Conservation (phyloP, 192 early-diverging fungal species). For the Thamnidium elegans region DNA sequence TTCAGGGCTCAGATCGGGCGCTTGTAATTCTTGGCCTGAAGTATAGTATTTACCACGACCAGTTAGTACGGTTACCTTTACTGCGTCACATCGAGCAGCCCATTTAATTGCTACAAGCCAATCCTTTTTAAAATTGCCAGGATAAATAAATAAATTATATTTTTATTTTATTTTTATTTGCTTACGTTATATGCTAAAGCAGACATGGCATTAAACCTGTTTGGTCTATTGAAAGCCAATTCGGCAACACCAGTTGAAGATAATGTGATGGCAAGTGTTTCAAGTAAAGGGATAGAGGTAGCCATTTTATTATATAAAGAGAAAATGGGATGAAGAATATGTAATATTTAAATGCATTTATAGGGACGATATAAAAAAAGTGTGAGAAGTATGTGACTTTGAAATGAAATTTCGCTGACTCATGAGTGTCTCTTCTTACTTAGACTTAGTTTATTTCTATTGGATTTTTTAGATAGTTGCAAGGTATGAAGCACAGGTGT, state of each 20-base stretch:
- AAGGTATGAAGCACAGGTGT: background rate
- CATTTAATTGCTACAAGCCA: conserved; percentile 60
- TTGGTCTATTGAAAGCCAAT: conserved; percentile 62
- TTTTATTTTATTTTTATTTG: background rate
- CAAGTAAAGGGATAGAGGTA: conserved; percentile 34
- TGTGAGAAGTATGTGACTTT: background rate
- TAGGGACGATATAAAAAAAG: background rate
- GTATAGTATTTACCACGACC: conserved; percentile 65
- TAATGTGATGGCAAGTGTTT: conserved; percentile 44
- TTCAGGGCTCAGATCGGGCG: conserved; percentile 15
- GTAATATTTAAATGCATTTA: background rate
- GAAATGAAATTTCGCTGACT: background rate
- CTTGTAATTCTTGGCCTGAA: conserved; percentile 59
- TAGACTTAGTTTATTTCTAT: background rate
- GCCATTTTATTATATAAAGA: conserved; percentile 1
- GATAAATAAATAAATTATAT: background rate
- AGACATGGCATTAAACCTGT: conserved; percentile 56
- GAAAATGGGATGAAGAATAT: background rate
- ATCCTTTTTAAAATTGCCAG: conserved; percentile 33
- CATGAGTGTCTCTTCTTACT: background rate
- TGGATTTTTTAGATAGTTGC: background rate
- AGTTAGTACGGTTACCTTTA: conserved; percentile 61
- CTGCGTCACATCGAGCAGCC: conserved; percentile 41
- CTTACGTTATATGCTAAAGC: conserved; percentile 47
- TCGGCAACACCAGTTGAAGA: conserved; percentile 56